phyloP scores from a whole-genome alignment of 768 basidiomycete species.

The Lyophyllum semitale region DNA sequence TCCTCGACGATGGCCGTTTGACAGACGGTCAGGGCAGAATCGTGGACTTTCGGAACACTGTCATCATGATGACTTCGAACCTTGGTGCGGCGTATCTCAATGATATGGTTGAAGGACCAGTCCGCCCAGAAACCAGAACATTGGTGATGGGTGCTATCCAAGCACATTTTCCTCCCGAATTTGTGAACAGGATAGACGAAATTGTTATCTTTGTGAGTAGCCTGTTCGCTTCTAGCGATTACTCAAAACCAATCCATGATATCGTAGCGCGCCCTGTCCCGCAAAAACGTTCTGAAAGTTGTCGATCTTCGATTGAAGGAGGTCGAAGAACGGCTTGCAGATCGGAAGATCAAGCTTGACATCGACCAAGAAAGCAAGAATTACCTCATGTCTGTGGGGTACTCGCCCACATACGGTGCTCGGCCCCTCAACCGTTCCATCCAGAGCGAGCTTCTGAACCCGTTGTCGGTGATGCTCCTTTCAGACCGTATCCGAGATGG shows the following conservation, averaged over 20 bases:
- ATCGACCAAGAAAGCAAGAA: conserved; percentile 77
- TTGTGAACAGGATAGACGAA: conserved; percentile 88
- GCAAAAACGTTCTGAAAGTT: conserved; percentile 75
- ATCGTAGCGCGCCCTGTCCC: conserved; percentile 75
- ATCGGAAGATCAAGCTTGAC: conserved; percentile 79
- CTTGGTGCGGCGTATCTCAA: conserved; percentile 78
- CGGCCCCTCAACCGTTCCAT: conserved; percentile 91
- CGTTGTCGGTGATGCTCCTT: conserved; percentile 82
- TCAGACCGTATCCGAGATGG: conserved; percentile 81
- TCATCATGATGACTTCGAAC: conserved; percentile 95
- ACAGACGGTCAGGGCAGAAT: conserved; percentile 93
- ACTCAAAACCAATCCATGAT: conserved; percentile 24
- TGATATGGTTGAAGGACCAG: conserved; percentile 72
- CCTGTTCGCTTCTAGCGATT: conserved; percentile 5
- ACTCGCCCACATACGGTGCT: conserved; percentile 85
- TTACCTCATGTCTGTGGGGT: conserved; percentile 75
- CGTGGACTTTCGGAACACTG: conserved; percentile 86
- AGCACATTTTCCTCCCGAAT: conserved; percentile 89
- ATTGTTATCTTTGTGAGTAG: conserved; percentile 72
- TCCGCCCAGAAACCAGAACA: conserved; percentile 57
- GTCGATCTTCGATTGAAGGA: conserved; percentile 89
- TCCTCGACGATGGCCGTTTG: conserved; percentile 89
- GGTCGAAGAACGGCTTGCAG: conserved; percentile 76
- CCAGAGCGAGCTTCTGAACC: conserved; percentile 91
- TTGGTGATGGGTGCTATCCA: conserved; percentile 82